Conservation (phyloP, 1,284 basidiomycete species). For the Phellopilus nigrolimitatus region DNA sequence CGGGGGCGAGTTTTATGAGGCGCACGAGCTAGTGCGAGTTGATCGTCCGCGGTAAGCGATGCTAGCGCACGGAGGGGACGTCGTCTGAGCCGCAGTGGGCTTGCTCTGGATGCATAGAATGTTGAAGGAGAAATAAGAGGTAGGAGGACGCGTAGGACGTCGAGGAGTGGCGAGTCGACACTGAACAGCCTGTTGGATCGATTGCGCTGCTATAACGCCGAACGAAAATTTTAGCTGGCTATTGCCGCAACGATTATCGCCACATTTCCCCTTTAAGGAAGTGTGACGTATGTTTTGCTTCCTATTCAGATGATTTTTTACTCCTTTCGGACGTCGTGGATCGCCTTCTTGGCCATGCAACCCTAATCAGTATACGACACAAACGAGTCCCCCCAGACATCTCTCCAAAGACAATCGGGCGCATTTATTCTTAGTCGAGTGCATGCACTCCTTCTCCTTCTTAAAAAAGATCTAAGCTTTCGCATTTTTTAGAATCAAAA, state of each 20-base stretch:
- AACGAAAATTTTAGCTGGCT: not conserved
- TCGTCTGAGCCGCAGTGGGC: conserved; percentile 36
- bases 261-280: not conserved
- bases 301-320: too few relatives aligned
- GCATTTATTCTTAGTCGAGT: too few relatives aligned
- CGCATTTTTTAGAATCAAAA: too few relatives aligned
- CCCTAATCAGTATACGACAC: too few relatives aligned
- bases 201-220: too few relatives aligned
- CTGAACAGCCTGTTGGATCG: not conserved
- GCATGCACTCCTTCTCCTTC: too few relatives aligned
- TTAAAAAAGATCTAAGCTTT: too few relatives aligned
- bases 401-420: too few relatives aligned
- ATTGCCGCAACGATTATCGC: not conserved
- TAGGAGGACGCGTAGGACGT: conserved; percentile 8
- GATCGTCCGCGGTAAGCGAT: conserved; percentile 30
- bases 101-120: conserved; percentile 56
- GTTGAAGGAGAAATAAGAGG: conserved; percentile 15
- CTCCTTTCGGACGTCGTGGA: not conserved
- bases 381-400: too few relatives aligned
- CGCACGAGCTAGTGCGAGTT: conserved; percentile 5
- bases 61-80: conserved; percentile 49
- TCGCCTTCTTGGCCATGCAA: too few relatives aligned
- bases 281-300: not conserved
- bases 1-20: conserved; percentile 4
- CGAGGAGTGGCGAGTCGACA: not conserved